Base-by-base conservation (phyloP, 306 rosid genomes). In the Dicorynia guianensis region DNA sequence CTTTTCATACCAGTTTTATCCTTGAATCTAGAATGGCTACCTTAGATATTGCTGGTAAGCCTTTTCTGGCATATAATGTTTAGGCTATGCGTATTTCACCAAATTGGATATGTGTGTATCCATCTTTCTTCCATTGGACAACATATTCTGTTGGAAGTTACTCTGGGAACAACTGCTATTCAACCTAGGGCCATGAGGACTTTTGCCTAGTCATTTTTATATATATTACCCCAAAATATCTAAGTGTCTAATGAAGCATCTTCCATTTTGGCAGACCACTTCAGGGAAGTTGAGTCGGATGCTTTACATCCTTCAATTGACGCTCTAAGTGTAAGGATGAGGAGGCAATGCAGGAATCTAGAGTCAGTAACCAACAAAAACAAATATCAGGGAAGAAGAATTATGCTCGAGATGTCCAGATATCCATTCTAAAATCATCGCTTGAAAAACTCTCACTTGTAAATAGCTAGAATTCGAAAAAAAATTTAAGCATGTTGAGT, bases 291-390 rank as follows among this genome's bases (percentile, higher is more conserved):
- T 59, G 99, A 96, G 82, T 81, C 90, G 85, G 90, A 77, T 57
- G 96, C 93, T 17, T 80, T 96, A 88, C 89, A 56, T 81, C 86
- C 93, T 75, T 89, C 97, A 39, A 86, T 92, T 55, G 84, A 90
- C 7, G 80, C 97, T 1, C 50, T 87, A 49, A 78, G 44, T 79
- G 92, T 90, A 46, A 90, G 99, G 82, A 69, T 90, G 78, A 84
- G 88, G 77, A 87, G 87, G 83, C 84, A 79, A 47, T 74, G 46
- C 87, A 89, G 55, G 77, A 91, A 15, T 72, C 84, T 0, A 89
- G 86, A 75, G 87, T 74, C 39, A 82, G 33, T 80, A 68, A 74
- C 69, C 90, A 76, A 54, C 85, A 67, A 56, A 81, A 72, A 72
- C 80, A 80, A 84, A 64, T 79, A 33, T 15, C 90, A 67, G 87